Evolutionary conservation across 2,329 filamentous ascomycete genomes (phyloP).

Genomic region (Paracoccidioides lutzii): DNA sequence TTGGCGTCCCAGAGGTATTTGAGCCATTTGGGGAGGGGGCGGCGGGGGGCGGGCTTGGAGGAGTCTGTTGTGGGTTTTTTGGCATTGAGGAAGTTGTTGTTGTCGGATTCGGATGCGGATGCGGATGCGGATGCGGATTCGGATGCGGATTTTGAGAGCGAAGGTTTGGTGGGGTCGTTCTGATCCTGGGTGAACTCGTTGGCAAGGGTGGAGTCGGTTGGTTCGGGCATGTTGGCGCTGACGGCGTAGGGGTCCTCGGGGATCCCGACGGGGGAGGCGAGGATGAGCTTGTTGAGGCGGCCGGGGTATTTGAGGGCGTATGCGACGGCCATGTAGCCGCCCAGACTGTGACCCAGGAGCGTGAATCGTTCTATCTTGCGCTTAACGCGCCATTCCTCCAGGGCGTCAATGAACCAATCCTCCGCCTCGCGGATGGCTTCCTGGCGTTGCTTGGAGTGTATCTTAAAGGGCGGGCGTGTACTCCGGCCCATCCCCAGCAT

Average conservation of each 20-base stretch:
- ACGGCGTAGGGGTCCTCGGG: conserved; percentile 89
- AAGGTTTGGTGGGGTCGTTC: conserved; percentile 23
- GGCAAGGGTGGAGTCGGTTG: conserved; percentile 55
- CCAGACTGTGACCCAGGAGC: conserved; percentile 80
- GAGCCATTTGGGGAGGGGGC: conserved; percentile 69
- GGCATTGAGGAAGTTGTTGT: conserved; percentile 43
- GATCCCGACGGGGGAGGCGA: conserved; percentile 87
- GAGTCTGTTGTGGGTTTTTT: conserved; percentile 22
- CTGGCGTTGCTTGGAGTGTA: conserved; percentile 67
- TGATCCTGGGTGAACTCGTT: conserved; percentile 74
- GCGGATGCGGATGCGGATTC: too few relatives aligned
- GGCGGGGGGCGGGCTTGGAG: conserved; percentile 36
- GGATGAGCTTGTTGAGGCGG: conserved; percentile 84
- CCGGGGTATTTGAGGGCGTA: conserved; percentile 96
- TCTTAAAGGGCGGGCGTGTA: conserved; percentile 67
- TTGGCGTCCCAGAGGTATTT: conserved; percentile 95
- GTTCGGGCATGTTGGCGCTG: conserved; percentile 65
- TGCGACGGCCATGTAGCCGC: conserved; percentile 86
- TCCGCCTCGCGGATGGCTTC: conserved; percentile 80
- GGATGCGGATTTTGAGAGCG: too few relatives aligned
- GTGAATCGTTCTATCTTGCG: conserved; percentile 89
- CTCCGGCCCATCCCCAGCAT: conserved; percentile 91
- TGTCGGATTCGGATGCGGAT: conserved; percentile 14
- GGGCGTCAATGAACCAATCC: conserved; percentile 86
- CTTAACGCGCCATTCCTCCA: conserved; percentile 89